Base-by-base conservation (phyloP, 768 basidiomycete species). In the Gymnopilus junonius region DNA sequence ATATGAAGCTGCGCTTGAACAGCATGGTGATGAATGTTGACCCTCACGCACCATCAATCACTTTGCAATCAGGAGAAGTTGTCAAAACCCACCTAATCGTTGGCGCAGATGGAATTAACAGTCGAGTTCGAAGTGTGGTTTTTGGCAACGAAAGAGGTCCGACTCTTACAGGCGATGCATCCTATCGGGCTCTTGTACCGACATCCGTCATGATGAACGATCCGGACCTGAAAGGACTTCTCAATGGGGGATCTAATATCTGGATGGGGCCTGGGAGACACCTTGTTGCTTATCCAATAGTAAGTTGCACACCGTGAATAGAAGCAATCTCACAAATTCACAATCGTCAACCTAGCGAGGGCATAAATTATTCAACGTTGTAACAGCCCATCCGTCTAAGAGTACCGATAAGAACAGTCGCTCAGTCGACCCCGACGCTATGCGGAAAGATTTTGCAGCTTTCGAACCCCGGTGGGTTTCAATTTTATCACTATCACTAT, bases 141-240 rank as follows among this genome's bases (percentile, higher is more conserved):
- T 81, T 87, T 17, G 81, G 86, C 1, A 80, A 77, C 0, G 73
- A 74, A 0, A 78, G 82, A 45, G 77, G 77, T 37, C 77, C 83
- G 0, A 82, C 79, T 0, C 79, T 85, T 2, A 89, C 88, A 0
- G 89, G 88, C 0, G 87, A 90, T 67, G 84, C 86, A 0, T 88
- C 87, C 0, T 90, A 87, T 67, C 80, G 88, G 46, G 83, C 85
- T 4, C 76, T 83, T 23, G 74, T 90, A 32, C 76, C 82, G 2
- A 78, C 86, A 0, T 59, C 74, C 69, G 35, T 76, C 1, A 77
- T 89, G 71, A 58, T 86, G n/a, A 68, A 70, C 15, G 85, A 90
- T 61, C 85, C 85, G 0, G 85, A 85, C 12, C 77, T 90, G 32
- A 78, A 73, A 63, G 61, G 69, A 1, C 75, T 90, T 12, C 79